A percentile compares a stretch with the other conserved stretches of the same genome.
Conservation (phyloP, 805 yeast species). For the Candida ficus region DNA sequence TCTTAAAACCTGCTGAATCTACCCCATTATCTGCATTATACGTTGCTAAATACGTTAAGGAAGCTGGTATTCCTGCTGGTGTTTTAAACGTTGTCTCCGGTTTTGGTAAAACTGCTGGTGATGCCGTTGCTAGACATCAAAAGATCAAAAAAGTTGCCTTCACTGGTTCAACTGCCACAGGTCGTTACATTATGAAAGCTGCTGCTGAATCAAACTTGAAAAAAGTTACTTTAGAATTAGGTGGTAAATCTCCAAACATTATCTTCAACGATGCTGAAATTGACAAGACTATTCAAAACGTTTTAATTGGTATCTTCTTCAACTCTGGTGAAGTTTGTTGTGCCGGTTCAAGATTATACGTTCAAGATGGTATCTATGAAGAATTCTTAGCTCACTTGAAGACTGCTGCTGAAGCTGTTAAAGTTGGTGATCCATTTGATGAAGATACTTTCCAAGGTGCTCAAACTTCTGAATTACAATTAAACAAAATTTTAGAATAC, state of each 20-base stretch:
- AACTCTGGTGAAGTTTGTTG: constrained; percentile 15
- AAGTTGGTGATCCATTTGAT: constrained; percentile 14
- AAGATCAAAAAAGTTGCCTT: constrained; percentile 13
- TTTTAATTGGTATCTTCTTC: constrained; percentile 11
- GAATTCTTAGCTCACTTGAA: constrained; percentile 6
- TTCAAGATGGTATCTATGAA: constrained; percentile 11
- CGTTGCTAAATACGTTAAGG: constrained; percentile 9
- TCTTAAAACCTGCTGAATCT: constrained; percentile 12
- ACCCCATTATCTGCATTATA: constrained; percentile 13
- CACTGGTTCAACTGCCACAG: constrained; percentile 14
- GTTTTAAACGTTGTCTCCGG: constrained; percentile 12
- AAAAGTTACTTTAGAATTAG: constrained; percentile 12
- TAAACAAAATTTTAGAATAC: constrained; percentile 9
- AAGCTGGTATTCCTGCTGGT: constrained; percentile 15
- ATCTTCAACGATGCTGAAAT: constrained; percentile 13
- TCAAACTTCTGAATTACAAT: constrained; percentile 12
- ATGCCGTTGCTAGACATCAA: constrained; percentile 13
- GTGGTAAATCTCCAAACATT: constrained; percentile 14
- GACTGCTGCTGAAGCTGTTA: constrained; percentile 10
- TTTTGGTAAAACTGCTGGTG: constrained; percentile 15
- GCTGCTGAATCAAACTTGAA: constrained; percentile 14
- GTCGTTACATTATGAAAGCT: constrained; percentile 12
- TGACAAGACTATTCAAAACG: constrained; percentile 11
- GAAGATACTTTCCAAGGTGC: constrained; percentile 14
- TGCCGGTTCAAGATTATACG: constrained; percentile 14